phyloP scores from a whole-genome alignment of 768 basidiomycete genomes.

The Phylloporus arenicola region DNA sequence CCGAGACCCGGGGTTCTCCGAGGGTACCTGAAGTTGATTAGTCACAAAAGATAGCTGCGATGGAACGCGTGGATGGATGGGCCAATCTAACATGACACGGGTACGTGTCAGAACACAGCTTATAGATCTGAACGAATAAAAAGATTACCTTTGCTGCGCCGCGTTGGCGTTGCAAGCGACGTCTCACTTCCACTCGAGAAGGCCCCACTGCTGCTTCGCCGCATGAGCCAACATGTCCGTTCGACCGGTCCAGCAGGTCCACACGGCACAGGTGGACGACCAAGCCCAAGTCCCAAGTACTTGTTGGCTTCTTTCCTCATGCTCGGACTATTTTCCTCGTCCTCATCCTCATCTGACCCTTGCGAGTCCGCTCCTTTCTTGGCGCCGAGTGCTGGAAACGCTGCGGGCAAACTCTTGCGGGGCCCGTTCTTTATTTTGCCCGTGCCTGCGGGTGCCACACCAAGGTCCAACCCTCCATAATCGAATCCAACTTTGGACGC shows the following conservation, averaged over 20 bases:
- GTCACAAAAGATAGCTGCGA: constrained; percentile 46
- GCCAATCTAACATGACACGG: constrained; percentile 42
- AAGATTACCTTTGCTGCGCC: constrained; percentile 44
- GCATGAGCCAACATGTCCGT: constrained; percentile 58
- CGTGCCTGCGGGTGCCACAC: constrained; percentile 27
- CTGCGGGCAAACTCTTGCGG: constrained; percentile 73
- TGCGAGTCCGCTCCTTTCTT: constrained; percentile 29
- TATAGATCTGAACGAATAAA: constrained; percentile 30
- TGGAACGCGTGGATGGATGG: constrained; percentile 46
- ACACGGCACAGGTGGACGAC: constrained; percentile 40
- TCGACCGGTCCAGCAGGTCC: constrained; percentile 32
- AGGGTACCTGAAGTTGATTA: constrained; percentile 31
- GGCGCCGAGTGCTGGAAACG: constrained; percentile 45
- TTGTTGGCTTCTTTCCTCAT: constrained; percentile 43
- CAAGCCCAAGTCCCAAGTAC: constrained; percentile 64
- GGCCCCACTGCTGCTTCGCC: constrained; percentile 76
- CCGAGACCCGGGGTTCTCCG: constrained; percentile 50
- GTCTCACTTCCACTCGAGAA: constrained; percentile 73
- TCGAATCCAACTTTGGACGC: constrained; percentile 57
- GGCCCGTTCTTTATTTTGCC: constrained; percentile 46
- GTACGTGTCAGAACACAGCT: not conserved
- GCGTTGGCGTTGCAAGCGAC: constrained; percentile 59
- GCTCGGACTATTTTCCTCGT: constrained; percentile 60
- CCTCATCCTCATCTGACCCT: constrained; percentile 58
- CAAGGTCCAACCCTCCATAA: constrained; percentile 38